Evolutionary conservation across 1,284 basidiomycete genomes (phyloP), one percentile per base, ranked within the genome.

Genomic region (Malassezia pachydermatis): DNA sequence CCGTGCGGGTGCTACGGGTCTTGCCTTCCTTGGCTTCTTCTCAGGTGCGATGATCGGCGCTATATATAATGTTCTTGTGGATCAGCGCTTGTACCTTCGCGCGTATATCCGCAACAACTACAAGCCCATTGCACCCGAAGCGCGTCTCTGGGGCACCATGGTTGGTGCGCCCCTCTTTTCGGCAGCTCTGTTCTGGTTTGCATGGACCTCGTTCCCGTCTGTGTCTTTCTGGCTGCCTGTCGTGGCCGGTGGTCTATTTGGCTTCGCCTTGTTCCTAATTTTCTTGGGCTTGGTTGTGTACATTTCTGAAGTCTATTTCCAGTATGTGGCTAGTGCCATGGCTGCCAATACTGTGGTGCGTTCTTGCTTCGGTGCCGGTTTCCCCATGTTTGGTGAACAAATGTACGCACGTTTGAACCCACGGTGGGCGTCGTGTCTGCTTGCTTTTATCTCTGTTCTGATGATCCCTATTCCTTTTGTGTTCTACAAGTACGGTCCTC

Each of bases 361-460:
- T 33, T 81, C 79, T 2, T 69, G 78, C 2, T 77, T 81, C 44
- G 84, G 81, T 3, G 80, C 79, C 1, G 75, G 71, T 0, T 71
- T 74, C 65, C 76, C 77, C 0, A 62, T 78, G 2, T 78, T 78
- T 52, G 75, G 77, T 0, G 28, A 47, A 1, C 75, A 76, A 51
- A 77, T 79, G 76, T 79, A 74, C 65, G 52, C 72, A 5, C 72
- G 59, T 14, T 68, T 87, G 4, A 83, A 82, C 1, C 80, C 83
- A 0, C 81, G 83, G 0, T 84, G 85, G 6, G 84, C 83, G 0
- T 82, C 81, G 0, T 81, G 81, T 10, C 74, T 88, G n/a, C 71
- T 88, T 5, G 86, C 81, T 0, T 83, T 84, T 5, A 65, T 88
- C 22, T 77, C 81, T 41, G 77, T 80, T 5, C 51, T 81, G 16